A percentile compares a stretch with the other conserved stretches of the same genome.
phyloP scores from a whole-genome alignment of 164 flowering plant genomes.

The Hamamelis virginiana region DNA sequence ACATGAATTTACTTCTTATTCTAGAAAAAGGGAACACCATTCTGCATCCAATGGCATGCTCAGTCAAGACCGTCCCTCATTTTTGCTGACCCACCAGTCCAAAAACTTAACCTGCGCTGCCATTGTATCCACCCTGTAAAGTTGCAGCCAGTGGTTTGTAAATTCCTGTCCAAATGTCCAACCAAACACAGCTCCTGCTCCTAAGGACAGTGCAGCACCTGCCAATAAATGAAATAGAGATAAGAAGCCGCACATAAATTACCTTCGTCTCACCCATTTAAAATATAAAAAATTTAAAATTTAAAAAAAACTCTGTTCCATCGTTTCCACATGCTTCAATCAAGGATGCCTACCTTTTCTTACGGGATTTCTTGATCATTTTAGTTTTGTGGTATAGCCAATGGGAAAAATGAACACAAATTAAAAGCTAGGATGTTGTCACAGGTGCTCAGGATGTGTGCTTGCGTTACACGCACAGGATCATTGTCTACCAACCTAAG shows the following conservation, averaged over 20 bases:
- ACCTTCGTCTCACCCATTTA: background rate
- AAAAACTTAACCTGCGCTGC: constrained; percentile 76
- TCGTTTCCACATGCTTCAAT: too few relatives aligned
- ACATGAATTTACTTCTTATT: constrained; percentile 3
- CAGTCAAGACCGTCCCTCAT: constrained; percentile 24
- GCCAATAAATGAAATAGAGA: constrained; percentile 10
- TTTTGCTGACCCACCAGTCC: constrained; percentile 79
- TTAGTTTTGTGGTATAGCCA: too few relatives aligned
- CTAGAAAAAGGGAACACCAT: background rate
- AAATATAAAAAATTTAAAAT: too few relatives aligned
- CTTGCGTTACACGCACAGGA: too few relatives aligned
- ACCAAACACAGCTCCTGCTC: constrained; percentile 75
- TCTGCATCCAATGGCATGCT: background rate
- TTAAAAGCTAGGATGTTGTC: too few relatives aligned
- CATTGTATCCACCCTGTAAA: constrained; percentile 72
- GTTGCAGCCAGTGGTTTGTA: constrained; percentile 68
- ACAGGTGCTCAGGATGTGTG: too few relatives aligned
- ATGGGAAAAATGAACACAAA: too few relatives aligned
- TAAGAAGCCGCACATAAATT: background rate
- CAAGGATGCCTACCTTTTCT: too few relatives aligned
- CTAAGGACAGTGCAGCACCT: constrained; percentile 76
- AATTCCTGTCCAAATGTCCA: constrained; percentile 74
- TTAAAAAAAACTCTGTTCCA: too few relatives aligned
- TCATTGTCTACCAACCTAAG: too few relatives aligned
- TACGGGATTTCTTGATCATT: too few relatives aligned